Evolutionary conservation across 257 asterid species (phyloP), one percentile per base, ranked within the genome.

Genomic region (Nicotiana obtusifolia): DNA sequence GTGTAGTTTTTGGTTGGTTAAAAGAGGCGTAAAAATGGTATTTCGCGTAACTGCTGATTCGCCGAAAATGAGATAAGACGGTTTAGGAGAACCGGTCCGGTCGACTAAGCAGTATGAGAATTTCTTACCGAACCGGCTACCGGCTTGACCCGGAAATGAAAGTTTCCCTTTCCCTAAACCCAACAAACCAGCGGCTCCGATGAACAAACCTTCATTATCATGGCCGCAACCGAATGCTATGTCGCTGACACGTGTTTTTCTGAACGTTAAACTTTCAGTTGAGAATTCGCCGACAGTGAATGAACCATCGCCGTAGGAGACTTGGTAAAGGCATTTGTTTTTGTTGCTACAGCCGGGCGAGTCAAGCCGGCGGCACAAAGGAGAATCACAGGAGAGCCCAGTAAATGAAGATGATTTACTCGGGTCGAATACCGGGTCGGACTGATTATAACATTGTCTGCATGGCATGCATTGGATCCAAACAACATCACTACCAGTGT

Each of bases 391-490:
- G 0, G 90, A 2, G 28, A 95, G 86, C 0, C 85, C 86, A 5
- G 59, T 11, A 31, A 88, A 95, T 28, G 98, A 84, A 0, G 89
- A 44, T 0, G 98, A 92, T 5, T 75, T 81, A 6, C 75, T 69
- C 19, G 99, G 97, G 82, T 91, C 87, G 68, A 95, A 95, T 41
- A 95, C 88, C 56, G 97, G 97, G 88, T 93, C 99, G 78, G 98
- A 20, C 53, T 95, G 99, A 0, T 87, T 5, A 85, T 95, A 95
- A 78, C 99, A 95, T 49, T 86, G 90, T 16, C 80, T 54, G 87
- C 99, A 95, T 1, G 98, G 99, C 7, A 91, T 81, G 82, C 99
- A 95, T 82, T 95, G 99, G 81, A 95, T 80, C 99, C 98, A 95
- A 15, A 91, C 93, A 73, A 93, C 88, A 85, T 95, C 98, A 87